Evolutionary conservation across 2,329 filamentous ascomycete species (phyloP).

Genomic region (Aspergillus melleus): DNA sequence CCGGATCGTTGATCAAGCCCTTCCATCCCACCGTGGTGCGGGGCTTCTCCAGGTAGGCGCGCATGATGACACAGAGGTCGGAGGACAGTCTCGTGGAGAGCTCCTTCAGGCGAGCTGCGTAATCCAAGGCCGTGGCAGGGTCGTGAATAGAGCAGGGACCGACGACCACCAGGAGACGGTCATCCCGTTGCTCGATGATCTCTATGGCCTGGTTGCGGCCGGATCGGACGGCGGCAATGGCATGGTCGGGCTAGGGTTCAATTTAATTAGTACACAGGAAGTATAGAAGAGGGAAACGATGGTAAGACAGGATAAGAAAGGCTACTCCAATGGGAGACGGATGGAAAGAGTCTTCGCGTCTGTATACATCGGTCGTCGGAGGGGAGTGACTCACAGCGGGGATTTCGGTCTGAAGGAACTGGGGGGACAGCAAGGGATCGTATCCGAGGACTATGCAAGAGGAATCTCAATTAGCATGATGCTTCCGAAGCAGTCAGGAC

Average conservation of each 20-base stretch:
- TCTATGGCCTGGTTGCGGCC: slow-evolving; percentile 60
- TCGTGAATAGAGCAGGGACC: slow-evolving; percentile 98
- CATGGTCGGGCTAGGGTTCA: slow-evolving; percentile 35
- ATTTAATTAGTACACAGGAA: slow-evolving; percentile 14
- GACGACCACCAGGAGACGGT: slow-evolving; percentile 90
- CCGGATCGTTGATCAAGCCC: slow-evolving; percentile 97
- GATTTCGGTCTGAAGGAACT: slow-evolving; percentile 82
- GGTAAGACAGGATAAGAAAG: not conserved
- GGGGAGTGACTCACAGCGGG: slow-evolving; percentile 60
- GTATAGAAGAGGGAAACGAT: not conserved
- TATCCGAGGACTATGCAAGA: slow-evolving; percentile 76
- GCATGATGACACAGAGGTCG: slow-evolving; percentile 93
- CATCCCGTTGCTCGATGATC: slow-evolving; percentile 72
- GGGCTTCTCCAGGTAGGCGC: slow-evolving; percentile 98
- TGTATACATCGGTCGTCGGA: not conserved
- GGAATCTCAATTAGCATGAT: not conserved
- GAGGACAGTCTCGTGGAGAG: slow-evolving; percentile 76
- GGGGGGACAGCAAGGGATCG: slow-evolving; percentile 87
- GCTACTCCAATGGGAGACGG: not conserved
- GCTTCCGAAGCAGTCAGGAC: not conserved
- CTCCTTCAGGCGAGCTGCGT: slow-evolving; percentile 74
- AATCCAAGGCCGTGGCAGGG: slow-evolving; percentile 82
- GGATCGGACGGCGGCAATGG: slow-evolving; percentile 44
- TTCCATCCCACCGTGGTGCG: slow-evolving; percentile 99
- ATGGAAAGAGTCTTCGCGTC: not conserved